phyloP scores from a whole-genome alignment of 2,329 filamentous ascomycete species.

The Apiospora marii region DNA sequence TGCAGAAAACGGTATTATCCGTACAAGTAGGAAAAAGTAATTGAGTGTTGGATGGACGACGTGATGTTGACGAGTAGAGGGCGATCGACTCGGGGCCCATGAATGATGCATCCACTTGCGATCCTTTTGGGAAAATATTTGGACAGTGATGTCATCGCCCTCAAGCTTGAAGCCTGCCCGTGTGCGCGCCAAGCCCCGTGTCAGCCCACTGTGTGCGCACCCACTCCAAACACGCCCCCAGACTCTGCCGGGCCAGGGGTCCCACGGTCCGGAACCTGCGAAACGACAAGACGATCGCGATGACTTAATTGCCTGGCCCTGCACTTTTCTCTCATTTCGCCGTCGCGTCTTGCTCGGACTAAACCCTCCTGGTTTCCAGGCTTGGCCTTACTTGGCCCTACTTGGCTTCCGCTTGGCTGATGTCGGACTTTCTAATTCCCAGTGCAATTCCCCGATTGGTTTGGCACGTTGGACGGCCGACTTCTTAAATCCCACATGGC shows the following conservation, averaged over 20 bases:
- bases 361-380: background rate
- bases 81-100: background rate
- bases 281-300: background rate
- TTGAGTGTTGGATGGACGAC: background rate
- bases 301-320: background rate
- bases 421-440: background rate
- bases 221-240: background rate
- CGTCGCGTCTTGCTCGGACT: background rate
- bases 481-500: background rate
- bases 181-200: background rate
- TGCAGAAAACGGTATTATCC: background rate
- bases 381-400: background rate
- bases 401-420: background rate
- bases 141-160: background rate
- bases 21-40: background rate
- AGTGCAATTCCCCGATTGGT: conserved; percentile 5
- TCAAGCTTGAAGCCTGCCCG: background rate
- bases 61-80: background rate
- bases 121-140: background rate
- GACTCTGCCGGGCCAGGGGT: background rate
- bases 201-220: background rate
- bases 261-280: background rate
- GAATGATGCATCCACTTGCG: background rate
- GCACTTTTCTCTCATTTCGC: background rate
- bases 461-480: background rate